phyloP scores from a whole-genome alignment of 2,329 filamentous ascomycete genomes.

The Phaeosphaeriaceae sp. region DNA sequence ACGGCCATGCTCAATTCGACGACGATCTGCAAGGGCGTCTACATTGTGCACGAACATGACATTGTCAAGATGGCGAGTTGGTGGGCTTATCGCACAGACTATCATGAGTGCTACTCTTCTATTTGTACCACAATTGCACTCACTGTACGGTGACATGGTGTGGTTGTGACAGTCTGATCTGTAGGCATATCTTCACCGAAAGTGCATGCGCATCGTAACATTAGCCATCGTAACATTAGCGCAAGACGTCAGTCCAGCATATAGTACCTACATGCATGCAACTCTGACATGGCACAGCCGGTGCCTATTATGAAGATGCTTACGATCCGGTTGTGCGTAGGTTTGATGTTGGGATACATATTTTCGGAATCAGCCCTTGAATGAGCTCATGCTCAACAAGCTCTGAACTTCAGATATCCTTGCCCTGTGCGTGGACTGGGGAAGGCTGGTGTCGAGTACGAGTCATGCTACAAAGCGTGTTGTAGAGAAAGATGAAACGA shows the following conservation, averaged over 20 bases:
- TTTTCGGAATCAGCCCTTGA: background rate
- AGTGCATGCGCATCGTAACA: background rate
- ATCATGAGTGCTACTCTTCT: background rate
- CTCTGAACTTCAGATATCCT: no score
- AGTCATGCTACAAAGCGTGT: no score
- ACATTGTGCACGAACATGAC: background rate
- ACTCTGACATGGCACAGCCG: background rate
- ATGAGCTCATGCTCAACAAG: background rate
- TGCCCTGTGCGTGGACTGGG: background rate
- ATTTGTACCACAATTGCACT: background rate
- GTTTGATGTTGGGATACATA: background rate
- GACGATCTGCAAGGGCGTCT: background rate
- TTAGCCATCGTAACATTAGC: background rate
- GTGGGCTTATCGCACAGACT: background rate
- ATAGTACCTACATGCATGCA: background rate
- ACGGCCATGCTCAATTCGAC: background rate
- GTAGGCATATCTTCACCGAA: background rate
- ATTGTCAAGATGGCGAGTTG: background rate
- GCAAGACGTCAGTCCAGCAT: background rate
- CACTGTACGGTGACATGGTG: background rate
- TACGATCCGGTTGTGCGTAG: background rate
- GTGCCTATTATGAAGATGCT: background rate
- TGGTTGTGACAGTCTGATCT: background rate
- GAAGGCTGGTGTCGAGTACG: no score
- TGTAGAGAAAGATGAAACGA: no score